Evolutionary conservation across 129 eudicot genomes (phyloP).

Genomic region (Lonicera japonica): DNA sequence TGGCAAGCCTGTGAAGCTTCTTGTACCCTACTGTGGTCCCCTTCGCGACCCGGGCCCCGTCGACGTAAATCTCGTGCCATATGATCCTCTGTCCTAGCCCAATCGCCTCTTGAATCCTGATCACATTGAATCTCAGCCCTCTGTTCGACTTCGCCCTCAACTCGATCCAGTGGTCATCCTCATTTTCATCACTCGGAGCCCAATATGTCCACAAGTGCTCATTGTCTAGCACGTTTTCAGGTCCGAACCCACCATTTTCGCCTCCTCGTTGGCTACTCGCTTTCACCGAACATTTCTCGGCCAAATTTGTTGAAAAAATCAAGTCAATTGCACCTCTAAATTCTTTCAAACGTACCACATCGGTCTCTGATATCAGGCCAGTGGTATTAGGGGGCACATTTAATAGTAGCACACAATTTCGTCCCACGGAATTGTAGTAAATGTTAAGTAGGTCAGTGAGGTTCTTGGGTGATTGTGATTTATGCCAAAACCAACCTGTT

Average conservation of each 20-base stretch:
- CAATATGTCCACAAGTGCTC: slow-evolving; percentile 88
- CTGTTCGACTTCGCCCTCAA: slow-evolving; percentile 17
- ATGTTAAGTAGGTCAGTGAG: slow-evolving; percentile 57
- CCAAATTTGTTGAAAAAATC: slow-evolving; percentile 56
- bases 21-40: slow-evolving; percentile 88
- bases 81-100: slow-evolving; percentile 71
- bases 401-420: slow-evolving; percentile 72
- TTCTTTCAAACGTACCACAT: slow-evolving; percentile 49
- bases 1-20: slow-evolving; percentile 67
- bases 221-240: slow-evolving; percentile 39
- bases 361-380: slow-evolving; percentile 63
- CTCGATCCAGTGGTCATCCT: slow-evolving; percentile 54
- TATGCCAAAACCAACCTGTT: slow-evolving; percentile 95
- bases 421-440: slow-evolving; percentile 84
- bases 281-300: slow-evolving; percentile 33
- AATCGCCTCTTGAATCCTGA: slow-evolving; percentile 84
- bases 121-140: slow-evolving; percentile 55
- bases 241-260: slow-evolving; percentile 37
- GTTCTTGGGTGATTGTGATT: slow-evolving; percentile 57
- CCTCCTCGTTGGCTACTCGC: slow-evolving; percentile 87
- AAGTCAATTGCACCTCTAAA: slow-evolving; percentile 46
- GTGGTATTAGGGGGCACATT: slow-evolving; percentile 81
- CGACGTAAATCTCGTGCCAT: slow-evolving; percentile 53
- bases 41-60: slow-evolving; percentile 42
- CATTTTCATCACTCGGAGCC: slow-evolving; percentile 57